Conservation (phyloP, 2,329 filamentous ascomycete species). For the Dissoconium aciculare region DNA sequence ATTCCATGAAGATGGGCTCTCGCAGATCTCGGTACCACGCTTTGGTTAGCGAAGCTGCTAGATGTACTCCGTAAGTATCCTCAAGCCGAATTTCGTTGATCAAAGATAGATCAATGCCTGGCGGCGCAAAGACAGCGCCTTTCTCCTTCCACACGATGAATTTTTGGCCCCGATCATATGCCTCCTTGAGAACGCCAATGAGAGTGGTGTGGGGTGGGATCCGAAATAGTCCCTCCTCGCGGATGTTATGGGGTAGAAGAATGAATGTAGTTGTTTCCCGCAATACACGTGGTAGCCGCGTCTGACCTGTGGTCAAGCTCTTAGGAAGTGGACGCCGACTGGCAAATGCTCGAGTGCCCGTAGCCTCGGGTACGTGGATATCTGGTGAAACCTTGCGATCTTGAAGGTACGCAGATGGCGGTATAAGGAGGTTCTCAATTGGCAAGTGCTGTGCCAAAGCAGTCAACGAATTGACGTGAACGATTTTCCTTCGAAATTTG, state of each 20-base stretch:
- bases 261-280: slow-evolving; percentile 40
- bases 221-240: slow-evolving; percentile 39
- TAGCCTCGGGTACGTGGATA: slow-evolving; percentile 34
- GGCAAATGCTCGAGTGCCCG: slow-evolving; percentile 33
- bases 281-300: slow-evolving; percentile 37
- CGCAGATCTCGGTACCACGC: slow-evolving; percentile 40
- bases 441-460: slow-evolving; percentile 36
- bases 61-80: slow-evolving; percentile 39
- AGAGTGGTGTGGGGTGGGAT: slow-evolving; percentile 37
- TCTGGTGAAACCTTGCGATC: slow-evolving; percentile 36
- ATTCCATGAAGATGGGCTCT: slow-evolving; percentile 37
- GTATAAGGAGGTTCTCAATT: slow-evolving; percentile 39
- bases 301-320: slow-evolving; percentile 28
- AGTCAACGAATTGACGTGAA: slow-evolving; percentile 38
- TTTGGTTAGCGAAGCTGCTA: slow-evolving; percentile 40
- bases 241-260: slow-evolving; percentile 33
- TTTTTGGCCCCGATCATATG: slow-evolving; percentile 40
- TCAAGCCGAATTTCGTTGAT: slow-evolving; percentile 32
- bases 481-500: slow-evolving; percentile 43
- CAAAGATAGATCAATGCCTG: slow-evolving; percentile 24
- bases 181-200: slow-evolving; percentile 37
- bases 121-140: slow-evolving; percentile 22
- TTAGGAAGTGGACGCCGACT: slow-evolving; percentile 35
- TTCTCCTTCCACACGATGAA: slow-evolving; percentile 40
- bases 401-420: slow-evolving; percentile 39